Conservation (phyloP, 2,329 filamentous ascomycete genomes). For the Coniochaeta prunicola region DNA sequence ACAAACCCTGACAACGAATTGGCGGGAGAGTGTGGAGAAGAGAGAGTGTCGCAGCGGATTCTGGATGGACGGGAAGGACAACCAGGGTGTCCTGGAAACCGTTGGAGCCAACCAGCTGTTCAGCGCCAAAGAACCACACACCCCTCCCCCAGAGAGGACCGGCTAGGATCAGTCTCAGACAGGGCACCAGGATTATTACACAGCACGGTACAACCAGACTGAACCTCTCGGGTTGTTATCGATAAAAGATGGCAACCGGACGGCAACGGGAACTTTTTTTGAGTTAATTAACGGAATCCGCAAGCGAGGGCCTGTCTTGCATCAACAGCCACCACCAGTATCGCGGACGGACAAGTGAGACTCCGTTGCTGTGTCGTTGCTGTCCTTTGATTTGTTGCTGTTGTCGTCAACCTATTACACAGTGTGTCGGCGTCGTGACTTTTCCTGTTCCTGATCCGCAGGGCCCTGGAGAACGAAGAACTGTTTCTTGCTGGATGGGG, state of each 20-base stretch:
- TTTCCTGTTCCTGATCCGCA: neutral
- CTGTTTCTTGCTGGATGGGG: neutral
- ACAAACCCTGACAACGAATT: slow-evolving; percentile 1
- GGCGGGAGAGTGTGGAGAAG: neutral
- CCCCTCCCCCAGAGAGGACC: neutral
- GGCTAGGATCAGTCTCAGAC: neutral
- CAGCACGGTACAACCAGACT: neutral
- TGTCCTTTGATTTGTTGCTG: neutral
- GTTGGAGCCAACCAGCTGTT: neutral
- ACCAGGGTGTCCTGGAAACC: neutral
- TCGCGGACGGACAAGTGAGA: neutral
- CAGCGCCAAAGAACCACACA: neutral
- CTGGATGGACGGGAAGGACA: neutral
- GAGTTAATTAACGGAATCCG: neutral
- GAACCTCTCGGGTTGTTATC: neutral
- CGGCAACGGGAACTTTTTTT: neutral
- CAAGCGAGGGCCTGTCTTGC: neutral
- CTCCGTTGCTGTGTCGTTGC: neutral
- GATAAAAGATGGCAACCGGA: neutral
- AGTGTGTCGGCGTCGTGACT: neutral
- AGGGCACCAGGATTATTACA: neutral
- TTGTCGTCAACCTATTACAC: neutral
- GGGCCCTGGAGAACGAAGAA: neutral
- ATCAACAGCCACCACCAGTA: neutral
- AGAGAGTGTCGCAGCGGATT: neutral